Conservation (phyloP, 345 rosid genomes). For the Salix udensis region DNA sequence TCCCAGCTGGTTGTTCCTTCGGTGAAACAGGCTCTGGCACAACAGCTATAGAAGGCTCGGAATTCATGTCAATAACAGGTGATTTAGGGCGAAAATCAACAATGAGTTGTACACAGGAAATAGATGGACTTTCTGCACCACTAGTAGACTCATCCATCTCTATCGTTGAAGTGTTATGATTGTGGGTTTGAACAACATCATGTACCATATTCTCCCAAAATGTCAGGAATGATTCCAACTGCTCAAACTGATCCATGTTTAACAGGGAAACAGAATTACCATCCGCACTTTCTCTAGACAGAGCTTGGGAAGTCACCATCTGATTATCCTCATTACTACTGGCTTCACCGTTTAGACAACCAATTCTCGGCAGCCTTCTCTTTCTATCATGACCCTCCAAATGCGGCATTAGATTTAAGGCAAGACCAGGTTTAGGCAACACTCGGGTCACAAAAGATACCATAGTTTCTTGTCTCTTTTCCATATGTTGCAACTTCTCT, state of each 20-base stretch:
- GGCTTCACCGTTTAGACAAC: constrained; percentile 35
- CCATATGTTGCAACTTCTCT: constrained; percentile 60
- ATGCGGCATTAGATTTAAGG: constrained; percentile 48
- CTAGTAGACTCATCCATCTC: constrained; percentile 74
- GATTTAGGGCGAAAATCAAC: constrained; percentile 47
- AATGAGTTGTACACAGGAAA: constrained; percentile 50
- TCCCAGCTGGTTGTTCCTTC: constrained; percentile 26
- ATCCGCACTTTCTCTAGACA: constrained; percentile 34
- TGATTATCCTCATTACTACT: constrained; percentile 38
- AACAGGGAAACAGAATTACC: constrained; percentile 30
- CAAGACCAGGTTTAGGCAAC: constrained; percentile 64
- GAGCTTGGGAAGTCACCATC: constrained; percentile 30
- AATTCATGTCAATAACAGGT: constrained; percentile 81
- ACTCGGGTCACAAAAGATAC: constrained; percentile 45
- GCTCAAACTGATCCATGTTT: constrained; percentile 51
- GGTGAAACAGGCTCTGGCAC: constrained; percentile 34
- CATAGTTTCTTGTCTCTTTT: constrained; percentile 53
- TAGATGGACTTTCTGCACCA: constrained; percentile 60
- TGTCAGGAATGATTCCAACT: constrained; percentile 58
- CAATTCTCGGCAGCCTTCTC: constrained; percentile 62
- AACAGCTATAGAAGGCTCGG: constrained; percentile 43
- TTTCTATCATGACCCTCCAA: constrained; percentile 54
- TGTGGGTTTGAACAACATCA: constrained; percentile 32
- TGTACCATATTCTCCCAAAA: constrained; percentile 63
- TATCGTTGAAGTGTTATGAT: constrained; percentile 30